phyloP scores from a whole-genome alignment of 1,139 yeast genomes.

The Geotrichum klebahnii region DNA sequence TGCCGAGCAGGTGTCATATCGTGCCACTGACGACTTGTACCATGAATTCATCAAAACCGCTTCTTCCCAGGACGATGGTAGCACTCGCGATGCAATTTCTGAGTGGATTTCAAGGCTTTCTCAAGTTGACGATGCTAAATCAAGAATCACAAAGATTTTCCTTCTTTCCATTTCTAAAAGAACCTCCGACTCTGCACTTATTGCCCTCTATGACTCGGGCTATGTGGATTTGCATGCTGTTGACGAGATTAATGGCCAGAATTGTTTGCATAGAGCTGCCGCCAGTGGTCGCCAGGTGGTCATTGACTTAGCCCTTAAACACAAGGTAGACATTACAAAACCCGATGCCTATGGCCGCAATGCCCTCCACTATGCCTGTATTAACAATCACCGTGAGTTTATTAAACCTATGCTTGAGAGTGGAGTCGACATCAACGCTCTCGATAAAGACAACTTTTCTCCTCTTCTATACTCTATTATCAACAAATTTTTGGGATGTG shows the following conservation, averaged over 20 bases:
- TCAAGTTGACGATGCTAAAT: constrained; percentile 43
- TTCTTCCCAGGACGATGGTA: constrained; percentile 39
- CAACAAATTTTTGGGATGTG: constrained; percentile 57
- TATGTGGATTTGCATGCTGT: constrained; percentile 40
- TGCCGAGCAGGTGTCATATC: constrained; percentile 12
- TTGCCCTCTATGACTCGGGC: constrained; percentile 41
- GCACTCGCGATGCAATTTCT: constrained; percentile 32
- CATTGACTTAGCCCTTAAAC: constrained; percentile 39
- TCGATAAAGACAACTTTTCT: constrained; percentile 48
- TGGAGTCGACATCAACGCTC: constrained; percentile 39
- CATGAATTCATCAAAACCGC: constrained; percentile 62
- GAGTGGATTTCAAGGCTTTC: constrained; percentile 51
- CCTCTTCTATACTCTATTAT: constrained; percentile 78
- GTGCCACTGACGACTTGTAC: constrained; percentile 53
- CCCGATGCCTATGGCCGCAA: constrained; percentile 71
- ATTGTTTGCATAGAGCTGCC: constrained; percentile 50
- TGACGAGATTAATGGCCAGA: constrained; percentile 45
- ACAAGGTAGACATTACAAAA: constrained; percentile 40
- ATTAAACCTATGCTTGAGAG: constrained; percentile 36
- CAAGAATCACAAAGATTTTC: constrained; percentile 60
- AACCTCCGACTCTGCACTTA: constrained; percentile 43
- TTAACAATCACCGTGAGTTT: constrained; percentile 38
- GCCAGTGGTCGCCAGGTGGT: constrained; percentile 38
- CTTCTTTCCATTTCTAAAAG: constrained; percentile 53
- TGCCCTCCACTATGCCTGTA: constrained; percentile 82